phyloP scores from a whole-genome alignment of 108 stramenopile genomes.

The Nitzschia sp. region DNA sequence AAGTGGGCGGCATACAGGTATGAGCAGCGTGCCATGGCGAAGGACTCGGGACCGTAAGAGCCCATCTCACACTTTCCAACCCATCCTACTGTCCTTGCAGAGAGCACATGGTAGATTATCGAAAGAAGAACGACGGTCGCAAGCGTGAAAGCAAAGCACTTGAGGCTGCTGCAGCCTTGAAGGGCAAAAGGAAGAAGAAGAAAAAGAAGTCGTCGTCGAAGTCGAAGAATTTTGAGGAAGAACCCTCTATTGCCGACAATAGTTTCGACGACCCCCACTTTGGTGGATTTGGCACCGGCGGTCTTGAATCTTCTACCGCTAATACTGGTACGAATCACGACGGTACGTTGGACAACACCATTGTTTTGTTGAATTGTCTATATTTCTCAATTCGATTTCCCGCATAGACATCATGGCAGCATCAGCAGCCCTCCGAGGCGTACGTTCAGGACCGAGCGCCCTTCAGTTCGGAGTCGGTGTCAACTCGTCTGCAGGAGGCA shows the following conservation, averaged over 20 bases:
- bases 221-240: not conserved
- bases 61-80: too few relatives aligned
- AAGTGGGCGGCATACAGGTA: constrained; percentile 38
- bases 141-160: not conserved
- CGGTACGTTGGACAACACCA: not conserved
- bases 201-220: not conserved
- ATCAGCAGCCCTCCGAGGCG: constrained; percentile 27
- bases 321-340: not conserved
- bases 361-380: not conserved
- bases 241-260: not conserved
- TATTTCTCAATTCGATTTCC: not conserved
- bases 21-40: too few relatives aligned
- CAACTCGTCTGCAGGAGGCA: not conserved
- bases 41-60: too few relatives aligned
- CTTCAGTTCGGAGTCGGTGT: not conserved
- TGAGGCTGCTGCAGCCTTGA: not conserved
- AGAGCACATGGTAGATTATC: constrained; percentile 40
- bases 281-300: constrained; percentile 1
- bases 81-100: too few relatives aligned
- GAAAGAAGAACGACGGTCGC: constrained; percentile 31
- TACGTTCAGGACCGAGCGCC: constrained; percentile 20
- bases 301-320: not conserved
- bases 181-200: not conserved
- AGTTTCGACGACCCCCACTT: constrained; percentile 14
- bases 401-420: constrained; percentile 32